Evolutionary conservation across 164 flowering plant species (phyloP).

Genomic region (Aristolochia fimbriata): DNA sequence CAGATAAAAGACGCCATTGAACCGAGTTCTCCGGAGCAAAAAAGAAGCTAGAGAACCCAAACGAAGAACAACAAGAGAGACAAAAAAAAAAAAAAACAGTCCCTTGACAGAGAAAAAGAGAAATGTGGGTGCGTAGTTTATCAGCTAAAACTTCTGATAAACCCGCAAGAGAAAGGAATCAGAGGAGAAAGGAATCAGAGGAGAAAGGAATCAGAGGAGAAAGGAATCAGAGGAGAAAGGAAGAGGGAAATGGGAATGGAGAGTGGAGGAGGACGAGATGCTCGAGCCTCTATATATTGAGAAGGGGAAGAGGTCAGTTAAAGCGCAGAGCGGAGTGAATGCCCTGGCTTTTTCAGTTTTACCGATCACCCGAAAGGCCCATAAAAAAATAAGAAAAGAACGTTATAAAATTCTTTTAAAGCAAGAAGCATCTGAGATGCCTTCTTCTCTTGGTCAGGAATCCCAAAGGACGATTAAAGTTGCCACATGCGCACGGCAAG

Average conservation of each 20-base stretch:
- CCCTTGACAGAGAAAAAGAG: slow-evolving; percentile 4
- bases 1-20: slow-evolving; percentile 27
- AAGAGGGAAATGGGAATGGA: slow-evolving; percentile 11
- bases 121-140: slow-evolving; percentile 34
- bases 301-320: slow-evolving; percentile 19
- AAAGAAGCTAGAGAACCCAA: slow-evolving; percentile 1
- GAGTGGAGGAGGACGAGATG: slow-evolving; percentile 17
- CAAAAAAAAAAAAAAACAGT: slow-evolving; percentile 1
- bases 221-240: not conserved
- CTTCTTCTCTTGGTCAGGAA: not conserved
- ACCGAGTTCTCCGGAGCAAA: slow-evolving; percentile 23
- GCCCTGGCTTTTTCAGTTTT: slow-evolving; percentile 1
- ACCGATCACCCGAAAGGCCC: slow-evolving; percentile 8
- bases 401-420: too few species aligned
- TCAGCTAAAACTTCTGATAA: slow-evolving; percentile 50
- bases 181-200: slow-evolving; percentile 2
- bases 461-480: not conserved
- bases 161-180: slow-evolving; percentile 12
- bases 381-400: not conserved
- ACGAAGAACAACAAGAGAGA: slow-evolving; percentile 8
- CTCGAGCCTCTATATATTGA: slow-evolving; percentile 27
- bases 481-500: not conserved
- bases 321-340: slow-evolving; percentile 14
- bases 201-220: slow-evolving; percentile 12
- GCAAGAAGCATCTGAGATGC: not conserved